These are phyloP conservation scores for Chlorella sp. DNA, from an alignment of 139 green algal genomes.

Conservation along the genomic window DNA sequence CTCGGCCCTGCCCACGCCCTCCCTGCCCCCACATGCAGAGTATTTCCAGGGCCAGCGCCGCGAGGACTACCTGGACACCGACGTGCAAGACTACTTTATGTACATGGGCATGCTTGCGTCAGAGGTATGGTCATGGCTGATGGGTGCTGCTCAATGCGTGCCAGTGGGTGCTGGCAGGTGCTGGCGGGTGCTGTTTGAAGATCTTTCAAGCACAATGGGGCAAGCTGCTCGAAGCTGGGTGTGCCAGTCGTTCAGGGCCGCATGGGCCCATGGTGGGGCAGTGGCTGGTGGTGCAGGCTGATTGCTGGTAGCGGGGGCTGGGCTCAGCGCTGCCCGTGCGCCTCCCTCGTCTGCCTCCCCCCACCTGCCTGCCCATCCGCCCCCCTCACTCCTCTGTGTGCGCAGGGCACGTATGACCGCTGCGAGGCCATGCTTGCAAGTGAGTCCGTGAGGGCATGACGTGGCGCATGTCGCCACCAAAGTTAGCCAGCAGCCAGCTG, in stretches of 20 bases:
- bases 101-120: conserved; percentile 96
- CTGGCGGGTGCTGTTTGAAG: background rate
- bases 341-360: background rate
- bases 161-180: background rate
- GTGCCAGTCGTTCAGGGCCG: too few relatives aligned
- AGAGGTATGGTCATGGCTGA: conserved; percentile 45
- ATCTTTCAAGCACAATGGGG: background rate
- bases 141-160: background rate
- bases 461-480: background rate
- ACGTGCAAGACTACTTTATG: conserved; percentile 98
- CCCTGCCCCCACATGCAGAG: background rate
- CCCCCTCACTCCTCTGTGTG: background rate
- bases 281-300: background rate
- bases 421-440: conserved; percentile 81
- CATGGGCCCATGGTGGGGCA: background rate
- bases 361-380: background rate
- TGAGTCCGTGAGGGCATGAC: conserved; percentile 32
- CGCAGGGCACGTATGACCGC: conserved; percentile 88
- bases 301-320: background rate
- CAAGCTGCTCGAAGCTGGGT: too few relatives aligned
- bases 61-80: conserved; percentile 76
- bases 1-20: background rate
- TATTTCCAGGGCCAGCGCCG: conserved; percentile 34
- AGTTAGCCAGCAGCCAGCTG: background rate
- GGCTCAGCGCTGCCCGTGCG: background rate